These are phyloP conservation scores for Flaveria floridana DNA, from an alignment of 140 eudicot species.

Conservation along the genomic window DNA sequence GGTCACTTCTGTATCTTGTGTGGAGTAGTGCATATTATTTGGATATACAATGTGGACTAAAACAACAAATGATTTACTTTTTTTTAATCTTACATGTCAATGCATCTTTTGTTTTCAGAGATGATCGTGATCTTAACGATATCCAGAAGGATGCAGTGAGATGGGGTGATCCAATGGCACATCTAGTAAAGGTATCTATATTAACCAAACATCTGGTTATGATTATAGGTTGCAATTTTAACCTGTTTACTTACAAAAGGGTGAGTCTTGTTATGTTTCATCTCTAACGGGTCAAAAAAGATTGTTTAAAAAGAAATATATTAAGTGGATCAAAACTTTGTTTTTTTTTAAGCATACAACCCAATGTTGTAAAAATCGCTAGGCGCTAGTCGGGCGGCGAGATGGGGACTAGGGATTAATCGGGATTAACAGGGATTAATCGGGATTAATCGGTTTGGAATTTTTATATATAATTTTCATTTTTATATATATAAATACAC, in stretches of 20 bases:
- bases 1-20: background rate
- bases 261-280: background rate
- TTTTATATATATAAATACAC: too few relatives aligned
- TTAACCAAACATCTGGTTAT: background rate
- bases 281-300: background rate
- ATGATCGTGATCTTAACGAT: conserved; percentile 80
- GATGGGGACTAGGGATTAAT: too few relatives aligned
- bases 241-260: background rate
- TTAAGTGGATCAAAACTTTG: background rate
- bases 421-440: too few relatives aligned
- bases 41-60: background rate
- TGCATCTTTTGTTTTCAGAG: conserved; percentile 47
- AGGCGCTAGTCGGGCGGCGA: too few relatives aligned
- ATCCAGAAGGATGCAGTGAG: conserved; percentile 74
- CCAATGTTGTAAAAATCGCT: too few relatives aligned
- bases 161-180: conserved; percentile 99
- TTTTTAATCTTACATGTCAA: conserved; percentile 4
- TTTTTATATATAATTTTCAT: too few relatives aligned
- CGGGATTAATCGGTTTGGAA: too few relatives aligned
- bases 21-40: background rate
- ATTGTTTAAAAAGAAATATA: background rate
- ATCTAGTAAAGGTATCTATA: conserved; percentile 64
- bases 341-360: background rate
- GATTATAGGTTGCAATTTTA: background rate
- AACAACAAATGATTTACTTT: background rate